Base-by-base conservation (phyloP, 306 rosid species). In the Glycyrrhiza uralensis region DNA sequence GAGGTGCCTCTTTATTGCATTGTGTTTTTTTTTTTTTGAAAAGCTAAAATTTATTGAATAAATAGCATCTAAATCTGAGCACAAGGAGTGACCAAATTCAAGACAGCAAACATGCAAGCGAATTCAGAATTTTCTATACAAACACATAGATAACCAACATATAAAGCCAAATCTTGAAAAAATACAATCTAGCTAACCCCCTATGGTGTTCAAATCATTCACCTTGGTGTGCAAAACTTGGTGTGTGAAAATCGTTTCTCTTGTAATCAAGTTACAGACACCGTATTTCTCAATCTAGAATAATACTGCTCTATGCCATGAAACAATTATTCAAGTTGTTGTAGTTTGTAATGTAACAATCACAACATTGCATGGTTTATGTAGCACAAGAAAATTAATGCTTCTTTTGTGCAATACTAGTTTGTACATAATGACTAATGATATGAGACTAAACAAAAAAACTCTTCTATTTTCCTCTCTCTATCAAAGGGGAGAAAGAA, bases 341-440 rank as follows among this genome's bases (percentile, higher is more conserved):
- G 69, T 76, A 32, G 41, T 39, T 18, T 35, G 11, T 50, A 5
- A 4, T n/a, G 14, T 17, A 35, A 60, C 63, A 35, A 17, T 62
- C 55, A 12, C 54, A 7, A 58, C 7, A 14, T 62, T 50, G 29
- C 19, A 24, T 56, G 19, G 74, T 64, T 55, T 71, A 20, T 32
- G 68, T 9, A 26, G 39, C 41, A 55, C 10, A 47, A 26, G 12
- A 7, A 20, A n/a, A 60, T 42, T 38, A 54, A 18, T 71, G 39
- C 55, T 50, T 23, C 49, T 54, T 65, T 71, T 70, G 36, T 23
- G 46, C 41, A 51, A 51, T 13, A 32, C 20, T 66, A 51, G 29
- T 82, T 58, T 71, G 55, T 23, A 22, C 66, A 59, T 35, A 58
- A 56, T 32, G 26, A 49, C n/a, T n/a, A n/a, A n/a, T n/a, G 26